A percentile compares a stretch with the other conserved stretches of the same genome.
phyloP scores from a whole-genome alignment of 768 basidiomycete species.

The Tylopilus balloui region DNA sequence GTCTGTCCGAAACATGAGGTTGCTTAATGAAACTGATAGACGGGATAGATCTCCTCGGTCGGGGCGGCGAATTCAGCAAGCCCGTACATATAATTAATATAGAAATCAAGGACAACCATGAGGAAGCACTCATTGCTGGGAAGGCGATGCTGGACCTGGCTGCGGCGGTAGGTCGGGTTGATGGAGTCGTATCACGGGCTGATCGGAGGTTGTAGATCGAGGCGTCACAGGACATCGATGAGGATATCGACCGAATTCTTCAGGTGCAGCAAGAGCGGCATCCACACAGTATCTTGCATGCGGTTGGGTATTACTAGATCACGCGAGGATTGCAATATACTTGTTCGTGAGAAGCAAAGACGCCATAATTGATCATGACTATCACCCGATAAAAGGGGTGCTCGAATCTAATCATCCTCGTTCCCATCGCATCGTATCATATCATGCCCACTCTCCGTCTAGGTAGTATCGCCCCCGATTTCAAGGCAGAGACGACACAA shows the following conservation, averaged over 20 bases:
- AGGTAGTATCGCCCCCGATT: slow-evolving; percentile 87
- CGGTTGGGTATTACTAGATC: slow-evolving; percentile 81
- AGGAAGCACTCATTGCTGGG: slow-evolving; percentile 95
- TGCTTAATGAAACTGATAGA: slow-evolving; percentile 10
- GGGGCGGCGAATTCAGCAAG: slow-evolving; percentile 89
- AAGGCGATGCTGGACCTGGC: slow-evolving; percentile 92
- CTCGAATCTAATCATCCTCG: slow-evolving; percentile 1
- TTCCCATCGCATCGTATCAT: slow-evolving; percentile 9
- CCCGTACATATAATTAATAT: slow-evolving; percentile 96
- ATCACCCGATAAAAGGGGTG: slow-evolving; percentile 5
- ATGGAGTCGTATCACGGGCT: slow-evolving; percentile 5
- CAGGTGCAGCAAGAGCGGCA: slow-evolving; percentile 81
- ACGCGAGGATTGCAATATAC: slow-evolving; percentile 22
- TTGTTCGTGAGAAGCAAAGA: slow-evolving; percentile 57
- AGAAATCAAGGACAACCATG: slow-evolving; percentile 98
- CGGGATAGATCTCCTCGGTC: slow-evolving; percentile 67
- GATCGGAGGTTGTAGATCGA: slow-evolving; percentile 62
- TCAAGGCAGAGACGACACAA: slow-evolving; percentile 82
- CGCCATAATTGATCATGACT: slow-evolving; percentile 43
- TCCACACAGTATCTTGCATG: slow-evolving; percentile 87
- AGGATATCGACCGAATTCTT: slow-evolving; percentile 86
- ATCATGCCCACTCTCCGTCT: slow-evolving; percentile 61
- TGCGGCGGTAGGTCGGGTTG: slow-evolving; percentile 59
- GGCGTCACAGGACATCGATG: slow-evolving; percentile 78
- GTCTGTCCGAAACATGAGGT: slow-evolving; percentile 23